These are phyloP conservation scores for Adansonia rubrostipa DNA, from an alignment of 441 rosid genomes.

Conservation along the genomic window DNA sequence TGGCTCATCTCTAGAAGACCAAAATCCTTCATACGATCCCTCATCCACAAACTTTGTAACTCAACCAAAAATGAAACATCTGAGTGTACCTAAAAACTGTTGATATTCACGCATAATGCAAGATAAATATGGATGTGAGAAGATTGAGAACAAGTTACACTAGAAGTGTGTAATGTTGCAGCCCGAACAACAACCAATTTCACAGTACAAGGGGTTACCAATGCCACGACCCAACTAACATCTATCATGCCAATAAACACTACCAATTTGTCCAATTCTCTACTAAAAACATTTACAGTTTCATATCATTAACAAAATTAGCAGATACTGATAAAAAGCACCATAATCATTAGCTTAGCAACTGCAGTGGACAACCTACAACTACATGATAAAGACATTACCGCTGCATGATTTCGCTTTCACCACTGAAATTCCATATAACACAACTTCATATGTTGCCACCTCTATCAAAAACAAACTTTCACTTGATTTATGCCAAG, in stretches of 20 bases:
- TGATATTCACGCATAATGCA: background rate
- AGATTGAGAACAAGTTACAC: background rate
- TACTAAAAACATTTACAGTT: conserved; percentile 1
- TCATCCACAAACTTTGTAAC: background rate
- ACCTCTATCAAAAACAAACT: background rate
- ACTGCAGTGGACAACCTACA: background rate
- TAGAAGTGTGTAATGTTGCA: background rate
- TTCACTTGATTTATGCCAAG: background rate
- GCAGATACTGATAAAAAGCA: conserved; percentile 12
- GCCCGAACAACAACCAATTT: background rate
- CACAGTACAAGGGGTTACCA: background rate
- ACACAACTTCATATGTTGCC: background rate
- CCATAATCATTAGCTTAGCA: conserved; percentile 7
- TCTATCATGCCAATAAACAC: background rate
- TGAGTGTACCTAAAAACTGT: background rate
- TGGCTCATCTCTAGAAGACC: background rate
- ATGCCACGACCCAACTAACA: background rate
- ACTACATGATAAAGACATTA: background rate
- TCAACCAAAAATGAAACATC: background rate
- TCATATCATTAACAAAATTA: background rate
- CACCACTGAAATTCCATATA: background rate
- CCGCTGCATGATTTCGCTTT: background rate
- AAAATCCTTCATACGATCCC: background rate
- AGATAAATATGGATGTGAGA: background rate
- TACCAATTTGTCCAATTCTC: conserved; percentile 7